Evolutionary conservation across 768 basidiomycete species (phyloP).

Genomic region (Lactifluus volemus): DNA sequence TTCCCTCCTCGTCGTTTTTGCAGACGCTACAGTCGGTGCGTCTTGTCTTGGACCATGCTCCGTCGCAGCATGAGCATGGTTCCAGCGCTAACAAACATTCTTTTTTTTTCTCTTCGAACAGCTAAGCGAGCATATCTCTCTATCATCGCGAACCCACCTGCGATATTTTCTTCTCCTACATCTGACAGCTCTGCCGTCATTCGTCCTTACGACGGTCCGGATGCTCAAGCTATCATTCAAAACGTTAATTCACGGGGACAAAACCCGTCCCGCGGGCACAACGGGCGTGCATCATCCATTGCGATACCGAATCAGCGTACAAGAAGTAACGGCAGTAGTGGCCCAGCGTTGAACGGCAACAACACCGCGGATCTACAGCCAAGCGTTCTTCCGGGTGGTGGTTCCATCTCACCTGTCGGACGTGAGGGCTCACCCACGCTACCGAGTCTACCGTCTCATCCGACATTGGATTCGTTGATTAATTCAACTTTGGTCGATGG

Average conservation of each 20-base stretch:
- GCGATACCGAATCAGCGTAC: conserved; percentile 41
- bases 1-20: conserved; percentile 89
- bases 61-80: too few relatives aligned
- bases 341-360: conserved; percentile 25
- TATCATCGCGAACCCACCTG: conserved; percentile 74
- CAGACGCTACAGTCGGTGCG: conserved; percentile 78
- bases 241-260: conserved; percentile 66
- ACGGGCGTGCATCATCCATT: conserved; percentile 39
- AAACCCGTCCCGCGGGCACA: conserved; percentile 62
- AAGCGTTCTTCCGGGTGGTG: background rate
- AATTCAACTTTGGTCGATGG: conserved; percentile 60
- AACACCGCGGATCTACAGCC: conserved; percentile 1
- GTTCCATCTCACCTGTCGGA: conserved; percentile 21
- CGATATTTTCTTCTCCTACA: conserved; percentile 51
- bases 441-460: conserved; percentile 71
- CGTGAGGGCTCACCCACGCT: conserved; percentile 69
- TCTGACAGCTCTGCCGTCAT: conserved; percentile 53
- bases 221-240: conserved; percentile 81
- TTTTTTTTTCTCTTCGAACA: conserved; percentile 26
- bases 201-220: conserved; percentile 89
- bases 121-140: conserved; percentile 94
- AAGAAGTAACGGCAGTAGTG: conserved; percentile 21
- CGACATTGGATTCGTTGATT: conserved; percentile 78
- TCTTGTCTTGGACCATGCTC: background rate
- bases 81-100: conserved; percentile 4